These are phyloP conservation scores for Neurospora sp. DNA, from an alignment of 495 filamentous ascomycete genomes.

Conservation along the genomic window DNA sequence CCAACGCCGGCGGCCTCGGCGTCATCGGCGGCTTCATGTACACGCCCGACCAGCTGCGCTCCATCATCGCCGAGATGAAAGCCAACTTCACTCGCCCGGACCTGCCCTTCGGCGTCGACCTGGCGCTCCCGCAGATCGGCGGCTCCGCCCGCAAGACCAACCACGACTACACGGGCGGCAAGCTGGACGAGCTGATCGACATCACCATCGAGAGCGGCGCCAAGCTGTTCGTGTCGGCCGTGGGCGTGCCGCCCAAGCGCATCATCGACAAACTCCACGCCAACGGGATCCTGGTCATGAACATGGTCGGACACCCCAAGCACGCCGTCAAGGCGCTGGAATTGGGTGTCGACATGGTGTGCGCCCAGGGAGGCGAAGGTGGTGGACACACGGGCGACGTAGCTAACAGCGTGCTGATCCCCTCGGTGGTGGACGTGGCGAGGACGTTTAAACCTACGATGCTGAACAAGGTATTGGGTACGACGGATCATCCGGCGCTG, in stretches of 20 bases:
- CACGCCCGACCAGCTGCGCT: constrained; percentile 64
- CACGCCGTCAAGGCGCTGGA: constrained; percentile 78
- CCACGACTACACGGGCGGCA: constrained; percentile 82
- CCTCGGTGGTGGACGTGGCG: constrained; percentile 67
- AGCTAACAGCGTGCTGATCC: constrained; percentile 61
- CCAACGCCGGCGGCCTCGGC: constrained; percentile 78
- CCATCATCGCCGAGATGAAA: constrained; percentile 78
- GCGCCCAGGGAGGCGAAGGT: constrained; percentile 71
- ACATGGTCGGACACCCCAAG: constrained; percentile 89
- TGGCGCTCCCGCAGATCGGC: constrained; percentile 77
- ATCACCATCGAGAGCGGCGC: constrained; percentile 68
- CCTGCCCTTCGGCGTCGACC: constrained; percentile 78
- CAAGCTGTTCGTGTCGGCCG: constrained; percentile 71
- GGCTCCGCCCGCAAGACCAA: constrained; percentile 73
- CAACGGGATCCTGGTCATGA: constrained; percentile 75
- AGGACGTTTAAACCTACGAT: constrained; percentile 44
- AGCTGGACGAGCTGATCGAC: constrained; percentile 71
- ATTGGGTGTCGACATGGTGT: constrained; percentile 74
- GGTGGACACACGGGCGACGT: constrained; percentile 73
- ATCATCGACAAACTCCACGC: constrained; percentile 63
- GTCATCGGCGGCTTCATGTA: constrained; percentile 80
- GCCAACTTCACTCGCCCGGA: constrained; percentile 46
- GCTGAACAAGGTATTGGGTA: constrained; percentile 17
- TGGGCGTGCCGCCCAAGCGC: constrained; percentile 64
- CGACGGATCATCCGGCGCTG: constrained; percentile 38